Base-by-base conservation (phyloP, 371 early-diverging fungal species). In the Dichotomocladium elegans region DNA sequence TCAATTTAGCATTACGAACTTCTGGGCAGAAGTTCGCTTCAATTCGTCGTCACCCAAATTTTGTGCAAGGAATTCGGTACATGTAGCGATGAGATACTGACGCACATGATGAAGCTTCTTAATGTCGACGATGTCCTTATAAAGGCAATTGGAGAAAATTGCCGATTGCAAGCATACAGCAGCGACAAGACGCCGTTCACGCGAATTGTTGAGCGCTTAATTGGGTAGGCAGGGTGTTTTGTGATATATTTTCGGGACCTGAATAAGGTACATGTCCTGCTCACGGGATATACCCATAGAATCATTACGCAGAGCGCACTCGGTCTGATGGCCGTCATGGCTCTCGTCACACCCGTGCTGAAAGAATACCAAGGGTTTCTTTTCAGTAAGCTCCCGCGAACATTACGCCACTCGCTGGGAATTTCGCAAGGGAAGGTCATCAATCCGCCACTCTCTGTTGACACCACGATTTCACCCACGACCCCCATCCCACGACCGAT, bases 1-100 rank as follows among this genome's bases (percentile, higher is more conserved):
- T n/a, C 21, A 9, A 17, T 21, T 15, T 37, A 48, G 49, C 49
- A 48, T 24, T 48, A 48, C 26, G 49, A 48, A 22, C 35, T 48
- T 25, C 17, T 48, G 15, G 49, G 49, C 3, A 33, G 35, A 35
- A 35, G 24, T 12, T 33, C 34, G 14, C 34, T 48, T 24, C 11
- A 48, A 3, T 31, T 24, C 26, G 49, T 35, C 5, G 4, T 48
- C 3, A 21, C 34, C 8, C n/a, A 11, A 24, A n/a, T 8, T 24
- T n/a, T 29, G 15, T 31, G 24, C 21, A 8, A 35, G 2, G 35
- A 24, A 4, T 33, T 48, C n/a, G 25, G n/a, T 10, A 11, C 5
- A 5, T 48, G 31, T 22, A 19, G 24, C 6, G 25, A 10, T 15
- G 49, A 48, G 0, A 34, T 48, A 12, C 24, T 48, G 0, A n/a